Base-by-base conservation (phyloP, 768 basidiomycete genomes). In the Candolleomyces eurysporus region DNA sequence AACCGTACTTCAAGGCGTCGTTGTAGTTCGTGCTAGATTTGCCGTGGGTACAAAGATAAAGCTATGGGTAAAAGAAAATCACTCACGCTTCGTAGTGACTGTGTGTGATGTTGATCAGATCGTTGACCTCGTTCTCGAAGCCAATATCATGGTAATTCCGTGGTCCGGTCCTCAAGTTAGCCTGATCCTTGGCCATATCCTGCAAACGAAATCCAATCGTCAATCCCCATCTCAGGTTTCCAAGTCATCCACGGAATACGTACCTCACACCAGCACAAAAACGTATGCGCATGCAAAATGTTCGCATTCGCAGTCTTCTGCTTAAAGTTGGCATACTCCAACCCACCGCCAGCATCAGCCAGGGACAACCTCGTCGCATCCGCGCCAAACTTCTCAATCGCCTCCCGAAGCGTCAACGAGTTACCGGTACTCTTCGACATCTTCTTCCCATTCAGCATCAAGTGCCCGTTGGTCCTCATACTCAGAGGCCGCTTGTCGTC, bases 321-420 rank as follows among this genome's bases (percentile, higher is more conserved):
- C 71, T 99, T 97, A 68, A 98, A 99, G 80, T 99, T 99, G 49
- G 96, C 96, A 75, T 99, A 97, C 75, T 97, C 96, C 66, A 98
- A 84, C 56, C 95, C 94, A 72, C 98, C 97, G 14, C 97, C 97
- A 30, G 95, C 94, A 78, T 98, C 96, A 26, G 96, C 97, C 74
- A 98, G 81, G 19, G 88, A 84, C 78, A 99, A 75, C 59, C 97
- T 82, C 68, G 91, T 96, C 36, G 96, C 93, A 72, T 98, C 97
- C 40, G 97, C 95, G 61, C 97, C 97, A 69, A 96, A 98, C 81
- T 98, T 98, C 74, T 88, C 82, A 61, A 96, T 86, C 0, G 91
- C 85, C 70, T 99, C 91, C 58, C 85, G 78, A 72, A 98, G 77
- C 0, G 96, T 99, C 80, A 98, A 78, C 60, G 89, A 92, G 75